These are phyloP conservation scores for Trichomonascus vanleenenianus DNA, from an alignment of 805 yeast genomes.

Conservation along the genomic window DNA sequence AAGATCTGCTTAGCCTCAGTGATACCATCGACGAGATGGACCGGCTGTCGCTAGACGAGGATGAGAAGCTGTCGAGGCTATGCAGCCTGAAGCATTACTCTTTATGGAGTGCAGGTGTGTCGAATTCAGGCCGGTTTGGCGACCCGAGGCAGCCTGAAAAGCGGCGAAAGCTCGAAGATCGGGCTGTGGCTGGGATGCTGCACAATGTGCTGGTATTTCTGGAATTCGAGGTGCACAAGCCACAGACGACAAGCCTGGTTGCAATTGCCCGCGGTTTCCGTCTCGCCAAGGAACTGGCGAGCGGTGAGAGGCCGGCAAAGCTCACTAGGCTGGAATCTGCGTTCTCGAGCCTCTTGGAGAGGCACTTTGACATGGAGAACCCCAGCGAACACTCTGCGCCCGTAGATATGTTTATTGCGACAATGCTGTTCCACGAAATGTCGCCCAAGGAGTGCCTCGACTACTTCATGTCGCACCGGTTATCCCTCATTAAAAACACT, in stretches of 20 bases:
- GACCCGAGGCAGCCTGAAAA: neutral
- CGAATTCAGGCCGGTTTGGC: constrained; percentile 5
- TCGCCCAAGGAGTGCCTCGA: constrained; percentile 8
- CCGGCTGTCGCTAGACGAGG: constrained; percentile 6
- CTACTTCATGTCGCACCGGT: too few species aligned
- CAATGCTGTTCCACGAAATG: constrained; percentile 12
- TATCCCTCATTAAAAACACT: constrained; percentile 5
- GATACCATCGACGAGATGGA: constrained; percentile 17
- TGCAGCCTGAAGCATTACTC: constrained; percentile 6
- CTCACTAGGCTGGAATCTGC: neutral
- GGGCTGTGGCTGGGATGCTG: neutral
- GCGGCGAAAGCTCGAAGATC: neutral
- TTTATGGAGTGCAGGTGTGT: constrained; percentile 9
- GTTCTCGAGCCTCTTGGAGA: neutral
- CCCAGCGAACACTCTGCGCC: constrained; percentile 7
- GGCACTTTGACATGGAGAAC: neutral
- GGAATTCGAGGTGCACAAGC: neutral
- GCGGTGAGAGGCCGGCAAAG: neutral
- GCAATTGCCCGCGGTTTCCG: neutral
- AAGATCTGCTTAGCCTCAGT: constrained; percentile 19
- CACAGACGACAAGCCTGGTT: neutral
- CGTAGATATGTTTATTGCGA: constrained; percentile 17
- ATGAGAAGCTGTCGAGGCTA: constrained; percentile 8
- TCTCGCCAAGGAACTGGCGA: neutral
- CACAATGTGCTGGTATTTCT: neutral